Evolutionary conservation across 2,329 filamentous ascomycete genomes (phyloP).

Genomic region (Hirsutella minnesotensis): DNA sequence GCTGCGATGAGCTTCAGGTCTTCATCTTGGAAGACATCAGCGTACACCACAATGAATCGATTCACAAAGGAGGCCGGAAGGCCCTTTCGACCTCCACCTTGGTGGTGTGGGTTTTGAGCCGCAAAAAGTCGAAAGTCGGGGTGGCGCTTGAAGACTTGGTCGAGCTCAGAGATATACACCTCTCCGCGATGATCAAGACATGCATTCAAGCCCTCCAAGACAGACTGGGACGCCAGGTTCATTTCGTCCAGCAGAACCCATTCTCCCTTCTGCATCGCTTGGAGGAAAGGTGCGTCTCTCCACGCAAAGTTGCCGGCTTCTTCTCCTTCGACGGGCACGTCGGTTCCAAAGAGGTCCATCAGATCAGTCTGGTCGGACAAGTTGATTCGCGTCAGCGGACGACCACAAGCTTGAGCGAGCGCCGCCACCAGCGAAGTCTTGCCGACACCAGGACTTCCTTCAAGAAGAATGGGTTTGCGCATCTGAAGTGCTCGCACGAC

Average conservation of each 20-base stretch:
- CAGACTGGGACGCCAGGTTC: constrained; percentile 94
- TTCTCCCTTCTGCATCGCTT: constrained; percentile 91
- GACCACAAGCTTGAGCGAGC: constrained; percentile 66
- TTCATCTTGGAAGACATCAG: constrained; percentile 72
- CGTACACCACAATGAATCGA: constrained; percentile 94
- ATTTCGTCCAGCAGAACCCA: constrained; percentile 98
- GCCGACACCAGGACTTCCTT: constrained; percentile 95
- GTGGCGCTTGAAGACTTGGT: constrained; percentile 86
- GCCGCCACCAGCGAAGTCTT: constrained; percentile 91
- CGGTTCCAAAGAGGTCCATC: constrained; percentile 94
- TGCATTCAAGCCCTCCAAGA: constrained; percentile 90
- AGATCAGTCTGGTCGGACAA: constrained; percentile 95
- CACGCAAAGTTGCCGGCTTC: constrained; percentile 85
- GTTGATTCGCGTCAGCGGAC: constrained; percentile 84
- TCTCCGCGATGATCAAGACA: constrained; percentile 94
- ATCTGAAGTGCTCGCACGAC: constrained; percentile 82
- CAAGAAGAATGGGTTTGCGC: constrained; percentile 80
- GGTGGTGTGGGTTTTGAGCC: constrained; percentile 93
- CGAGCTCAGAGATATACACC: constrained; percentile 88
- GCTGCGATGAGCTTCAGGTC: constrained; percentile 76
- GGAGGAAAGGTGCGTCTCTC: constrained; percentile 89
- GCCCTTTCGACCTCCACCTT: constrained; percentile 90
- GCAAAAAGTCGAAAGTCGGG: constrained; percentile 89
- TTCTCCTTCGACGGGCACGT: constrained; percentile 89
- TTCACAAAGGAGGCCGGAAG: constrained; percentile 94